phyloP scores from a whole-genome alignment of 176 grass and related monocot species.

The Triticum urartu region DNA sequence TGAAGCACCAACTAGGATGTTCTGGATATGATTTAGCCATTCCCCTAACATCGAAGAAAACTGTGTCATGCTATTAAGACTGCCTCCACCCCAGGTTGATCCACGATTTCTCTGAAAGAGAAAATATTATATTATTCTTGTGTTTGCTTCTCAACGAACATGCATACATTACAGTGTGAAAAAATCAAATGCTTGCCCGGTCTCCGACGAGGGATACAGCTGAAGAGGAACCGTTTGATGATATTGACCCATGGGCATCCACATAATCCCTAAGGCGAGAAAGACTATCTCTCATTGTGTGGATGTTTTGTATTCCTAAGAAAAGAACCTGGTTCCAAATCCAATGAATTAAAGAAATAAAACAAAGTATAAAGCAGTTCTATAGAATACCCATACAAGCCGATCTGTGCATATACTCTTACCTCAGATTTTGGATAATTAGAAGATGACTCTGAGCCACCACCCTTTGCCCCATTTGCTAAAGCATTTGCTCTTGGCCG shows the following conservation, averaged over 20 bases:
- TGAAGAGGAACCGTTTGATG: slow-evolving; percentile 84
- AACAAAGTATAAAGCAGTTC: background rate
- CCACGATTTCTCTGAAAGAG: slow-evolving; percentile 78
- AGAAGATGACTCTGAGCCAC: slow-evolving; percentile 93
- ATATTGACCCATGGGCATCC: slow-evolving; percentile 78
- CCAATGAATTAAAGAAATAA: slow-evolving; percentile 32
- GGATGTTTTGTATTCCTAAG: slow-evolving; percentile 97
- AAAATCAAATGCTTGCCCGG: slow-evolving; percentile 30
- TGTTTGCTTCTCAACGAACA: background rate
- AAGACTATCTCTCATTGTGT: slow-evolving; percentile 98
- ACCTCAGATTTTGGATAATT: slow-evolving; percentile 95
- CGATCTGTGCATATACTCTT: slow-evolving; percentile 15
- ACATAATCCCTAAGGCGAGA: slow-evolving; percentile 96
- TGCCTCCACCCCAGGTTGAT: slow-evolving; percentile 94
- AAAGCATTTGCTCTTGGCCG: slow-evolving; percentile 96
- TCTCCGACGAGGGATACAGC: slow-evolving; percentile 54
- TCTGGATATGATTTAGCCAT: slow-evolving; percentile 97
- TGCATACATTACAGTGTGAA: slow-evolving; percentile 1
- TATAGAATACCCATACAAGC: slow-evolving; percentile 4
- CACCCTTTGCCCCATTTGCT: slow-evolving; percentile 95
- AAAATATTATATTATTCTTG: background rate
- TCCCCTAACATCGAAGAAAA: slow-evolving; percentile 88
- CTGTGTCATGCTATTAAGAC: slow-evolving; percentile 92
- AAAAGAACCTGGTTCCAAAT: slow-evolving; percentile 74
- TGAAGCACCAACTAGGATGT: slow-evolving; percentile 84